phyloP scores from a whole-genome alignment of 192 early-diverging fungal species.

The Gigaspora rosea region DNA sequence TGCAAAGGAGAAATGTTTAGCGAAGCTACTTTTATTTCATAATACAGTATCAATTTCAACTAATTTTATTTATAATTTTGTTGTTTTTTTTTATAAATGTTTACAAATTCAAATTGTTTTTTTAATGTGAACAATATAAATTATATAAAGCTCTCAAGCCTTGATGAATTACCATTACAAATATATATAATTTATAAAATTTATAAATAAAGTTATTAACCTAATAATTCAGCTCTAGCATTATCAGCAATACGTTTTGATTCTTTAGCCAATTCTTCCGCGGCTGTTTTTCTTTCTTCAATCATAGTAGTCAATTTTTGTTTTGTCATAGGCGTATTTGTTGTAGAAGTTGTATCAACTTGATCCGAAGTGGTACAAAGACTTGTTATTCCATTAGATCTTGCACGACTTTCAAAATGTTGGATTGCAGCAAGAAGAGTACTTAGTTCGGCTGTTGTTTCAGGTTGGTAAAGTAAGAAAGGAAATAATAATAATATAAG shows the following conservation, averaged over 20 bases:
- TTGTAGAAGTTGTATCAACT: not conserved
- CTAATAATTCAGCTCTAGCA: not conserved
- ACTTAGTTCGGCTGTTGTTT: conserved; percentile 18
- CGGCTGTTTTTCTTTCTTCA: not conserved
- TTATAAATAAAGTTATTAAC: not conserved
- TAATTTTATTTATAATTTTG: not conserved
- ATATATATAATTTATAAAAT: not conserved
- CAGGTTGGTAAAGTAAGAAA: not conserved
- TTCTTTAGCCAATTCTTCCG: not conserved
- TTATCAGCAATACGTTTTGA: conserved; percentile 16
- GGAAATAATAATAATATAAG: not conserved
- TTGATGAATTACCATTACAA: not conserved
- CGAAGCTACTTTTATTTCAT: conserved; percentile 76
- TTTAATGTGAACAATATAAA: too few species aligned
- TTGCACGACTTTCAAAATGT: conserved; percentile 16
- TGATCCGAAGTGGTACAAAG: not conserved
- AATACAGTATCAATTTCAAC: conserved; percentile 21
- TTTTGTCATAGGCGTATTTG: not conserved
- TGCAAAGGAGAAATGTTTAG: conserved; percentile 72
- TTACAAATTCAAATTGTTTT: too few species aligned
- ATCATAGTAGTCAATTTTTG: not conserved
- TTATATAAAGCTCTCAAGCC: not conserved
- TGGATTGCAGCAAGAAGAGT: not conserved
- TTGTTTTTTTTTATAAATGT: not conserved
- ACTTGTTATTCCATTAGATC: not conserved